Conservation (phyloP, 495 filamentous ascomycete species). For the Podospora comata region DNA sequence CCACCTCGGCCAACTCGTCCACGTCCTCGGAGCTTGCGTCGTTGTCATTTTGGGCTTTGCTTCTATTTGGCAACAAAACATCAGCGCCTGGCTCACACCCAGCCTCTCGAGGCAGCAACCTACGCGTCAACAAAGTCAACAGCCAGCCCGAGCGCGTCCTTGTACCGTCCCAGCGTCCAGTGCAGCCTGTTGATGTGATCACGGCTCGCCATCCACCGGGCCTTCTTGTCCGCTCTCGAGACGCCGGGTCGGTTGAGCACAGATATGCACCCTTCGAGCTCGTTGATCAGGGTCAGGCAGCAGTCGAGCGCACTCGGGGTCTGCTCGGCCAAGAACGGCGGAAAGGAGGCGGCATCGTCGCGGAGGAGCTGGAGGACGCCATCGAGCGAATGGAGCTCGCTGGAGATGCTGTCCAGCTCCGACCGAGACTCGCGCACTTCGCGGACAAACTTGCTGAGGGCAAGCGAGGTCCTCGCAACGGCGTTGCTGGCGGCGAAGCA, state of each 20-base stretch:
- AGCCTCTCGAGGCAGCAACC: conserved; percentile 12
- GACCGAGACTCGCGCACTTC: conserved; percentile 46
- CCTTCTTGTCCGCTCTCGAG: conserved; percentile 40
- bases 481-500: conserved; percentile 41
- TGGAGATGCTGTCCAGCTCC: conserved; percentile 46
- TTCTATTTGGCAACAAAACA: conserved; percentile 1
- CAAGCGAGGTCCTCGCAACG: conserved; percentile 31
- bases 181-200: conserved; percentile 36
- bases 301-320: conserved; percentile 37
- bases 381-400: conserved; percentile 49
- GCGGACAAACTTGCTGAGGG: conserved; percentile 40
- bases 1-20: conserved; percentile 17
- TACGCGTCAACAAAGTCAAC: conserved; percentile 44
- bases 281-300: conserved; percentile 36
- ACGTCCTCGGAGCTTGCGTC: conserved; percentile 8
- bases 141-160: conserved; percentile 38
- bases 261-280: conserved; percentile 36
- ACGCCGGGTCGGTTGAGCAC: conserved; percentile 29
- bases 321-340: conserved; percentile 35
- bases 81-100: neutral
- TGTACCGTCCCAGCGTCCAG: conserved; percentile 39
- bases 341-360: conserved; percentile 43
- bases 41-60: conserved; percentile 6
- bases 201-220: conserved; percentile 38
- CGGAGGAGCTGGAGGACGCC: conserved; percentile 43